A percentile compares a stretch with the other conserved stretches of the same genome.
phyloP scores from a whole-genome alignment of 306 rosid genomes.

The Gynostemma pentaphyllum region DNA sequence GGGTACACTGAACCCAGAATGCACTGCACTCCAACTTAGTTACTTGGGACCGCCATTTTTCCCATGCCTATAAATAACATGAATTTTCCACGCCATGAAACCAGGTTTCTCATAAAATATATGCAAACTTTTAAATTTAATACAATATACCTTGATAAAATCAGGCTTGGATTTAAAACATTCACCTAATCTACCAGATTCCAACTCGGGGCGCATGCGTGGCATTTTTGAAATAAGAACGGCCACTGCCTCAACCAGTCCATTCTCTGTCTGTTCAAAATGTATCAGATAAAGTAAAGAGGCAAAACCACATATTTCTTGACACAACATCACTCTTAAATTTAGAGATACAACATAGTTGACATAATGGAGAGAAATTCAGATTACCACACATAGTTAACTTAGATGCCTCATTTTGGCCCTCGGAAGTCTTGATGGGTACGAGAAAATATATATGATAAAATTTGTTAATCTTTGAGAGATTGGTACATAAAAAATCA shows the following conservation, averaged over 20 bases:
- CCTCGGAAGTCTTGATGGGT: not conserved
- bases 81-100: not conserved
- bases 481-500: not conserved
- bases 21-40: constrained; percentile 75
- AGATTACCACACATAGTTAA: not conserved
- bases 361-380: not conserved
- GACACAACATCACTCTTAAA: constrained; percentile 8
- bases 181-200: constrained; percentile 58
- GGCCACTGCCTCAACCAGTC: constrained; percentile 86
- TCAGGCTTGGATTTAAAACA: constrained; percentile 76
- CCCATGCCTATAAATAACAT: constrained; percentile 66
- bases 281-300: constrained; percentile 14
- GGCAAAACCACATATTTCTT: constrained; percentile 15
- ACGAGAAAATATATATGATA: not conserved
- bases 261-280: constrained; percentile 64
- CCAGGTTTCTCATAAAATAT: not conserved
- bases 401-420: not conserved
- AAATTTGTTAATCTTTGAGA: not conserved
- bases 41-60: constrained; percentile 80
- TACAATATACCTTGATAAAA: constrained; percentile 53
- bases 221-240: constrained; percentile 82
- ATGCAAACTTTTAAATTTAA: not conserved
- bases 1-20: constrained; percentile 73
- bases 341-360: not conserved
- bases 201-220: constrained; percentile 55